A percentile compares a stretch with the other conserved stretches of the same genome.
phyloP scores from a whole-genome alignment of 176 grass and related monocot genomes.

The Panicum miliaceum region DNA sequence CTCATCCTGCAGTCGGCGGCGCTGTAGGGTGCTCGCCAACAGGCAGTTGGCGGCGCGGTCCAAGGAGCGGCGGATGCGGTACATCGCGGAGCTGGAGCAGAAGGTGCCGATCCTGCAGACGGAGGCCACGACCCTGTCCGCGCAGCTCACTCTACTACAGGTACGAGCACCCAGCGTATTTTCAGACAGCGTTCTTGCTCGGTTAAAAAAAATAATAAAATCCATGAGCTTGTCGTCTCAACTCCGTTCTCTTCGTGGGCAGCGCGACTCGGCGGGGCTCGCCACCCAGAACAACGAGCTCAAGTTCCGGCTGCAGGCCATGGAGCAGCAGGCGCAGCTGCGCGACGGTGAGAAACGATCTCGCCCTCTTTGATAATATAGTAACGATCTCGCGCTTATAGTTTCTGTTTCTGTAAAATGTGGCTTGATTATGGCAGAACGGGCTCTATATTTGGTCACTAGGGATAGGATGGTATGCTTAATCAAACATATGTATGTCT shows the following conservation, averaged over 20 bases:
- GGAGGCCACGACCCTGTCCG: conserved; percentile 80
- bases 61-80: conserved; percentile 89
- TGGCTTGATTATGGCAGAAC: too few relatives aligned
- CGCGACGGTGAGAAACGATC: conserved; percentile 72
- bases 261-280: conserved; percentile 73
- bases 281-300: conserved; percentile 83
- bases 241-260: background rate
- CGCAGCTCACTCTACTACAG: conserved; percentile 85
- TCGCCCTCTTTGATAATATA: background rate
- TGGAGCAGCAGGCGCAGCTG: conserved; percentile 95
- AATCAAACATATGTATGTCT: too few relatives aligned
- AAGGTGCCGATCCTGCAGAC: conserved; percentile 93
- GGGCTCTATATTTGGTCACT: too few relatives aligned
- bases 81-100: conserved; percentile 93
- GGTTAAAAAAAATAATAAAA: background rate
- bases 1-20: too few relatives aligned
- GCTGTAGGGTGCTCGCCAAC: conserved; percentile 85
- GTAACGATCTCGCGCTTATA: too few relatives aligned
- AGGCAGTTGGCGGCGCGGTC: conserved; percentile 93
- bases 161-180: conserved; percentile 35
- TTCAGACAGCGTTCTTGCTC: background rate
- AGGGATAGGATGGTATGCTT: too few relatives aligned
- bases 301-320: conserved; percentile 94
- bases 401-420: too few relatives aligned
- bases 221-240: background rate